These are phyloP conservation scores for Erythrophleum ivorense DNA, from an alignment of 331 rosid genomes.

Conservation along the genomic window DNA sequence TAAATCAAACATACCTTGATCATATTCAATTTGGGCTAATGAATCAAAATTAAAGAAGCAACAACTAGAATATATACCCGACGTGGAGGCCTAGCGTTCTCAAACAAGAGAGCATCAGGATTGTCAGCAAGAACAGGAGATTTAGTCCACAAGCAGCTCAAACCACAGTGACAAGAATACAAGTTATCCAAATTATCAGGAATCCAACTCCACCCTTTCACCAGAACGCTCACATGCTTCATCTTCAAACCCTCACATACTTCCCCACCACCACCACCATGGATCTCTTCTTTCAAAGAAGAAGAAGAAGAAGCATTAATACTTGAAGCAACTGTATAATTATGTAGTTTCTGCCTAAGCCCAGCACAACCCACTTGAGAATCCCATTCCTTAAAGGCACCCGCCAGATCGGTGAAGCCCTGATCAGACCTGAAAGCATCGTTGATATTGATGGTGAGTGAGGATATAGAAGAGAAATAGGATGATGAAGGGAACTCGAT, in stretches of 20 bases:
- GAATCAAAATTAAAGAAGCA: not conserved
- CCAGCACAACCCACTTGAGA: conserved; percentile 68
- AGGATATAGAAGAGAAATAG: not conserved
- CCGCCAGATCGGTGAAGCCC: conserved; percentile 61
- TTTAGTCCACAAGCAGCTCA: conserved; percentile 97
- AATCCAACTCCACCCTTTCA: conserved; percentile 96
- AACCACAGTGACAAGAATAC: conserved; percentile 80
- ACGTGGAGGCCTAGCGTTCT: conserved; percentile 74
- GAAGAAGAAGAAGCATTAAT: conserved; percentile 25
- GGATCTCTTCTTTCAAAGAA: conserved; percentile 59
- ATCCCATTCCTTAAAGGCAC: conserved; percentile 84
- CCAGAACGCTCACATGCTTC: conserved; percentile 72
- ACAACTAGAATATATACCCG: conserved; percentile 51
- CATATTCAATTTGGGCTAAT: not conserved
- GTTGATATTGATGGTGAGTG: not conserved
- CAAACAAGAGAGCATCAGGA: conserved; percentile 87
- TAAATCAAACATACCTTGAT: not conserved
- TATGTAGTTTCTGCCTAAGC: conserved; percentile 52
- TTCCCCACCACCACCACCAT: conserved; percentile 31
- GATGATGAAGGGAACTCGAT: not conserved
- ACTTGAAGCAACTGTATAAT: not conserved
- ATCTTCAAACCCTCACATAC: conserved; percentile 51
- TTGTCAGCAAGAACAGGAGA: conserved; percentile 90
- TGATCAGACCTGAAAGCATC: not conserved
- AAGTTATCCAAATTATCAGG: conserved; percentile 92